Percentiles rank a stretch among this genome's conserved stretches.
These are phyloP conservation scores for Trametopsis cervina DNA, from an alignment of 768 basidiomycete species.

Conservation along the genomic window DNA sequence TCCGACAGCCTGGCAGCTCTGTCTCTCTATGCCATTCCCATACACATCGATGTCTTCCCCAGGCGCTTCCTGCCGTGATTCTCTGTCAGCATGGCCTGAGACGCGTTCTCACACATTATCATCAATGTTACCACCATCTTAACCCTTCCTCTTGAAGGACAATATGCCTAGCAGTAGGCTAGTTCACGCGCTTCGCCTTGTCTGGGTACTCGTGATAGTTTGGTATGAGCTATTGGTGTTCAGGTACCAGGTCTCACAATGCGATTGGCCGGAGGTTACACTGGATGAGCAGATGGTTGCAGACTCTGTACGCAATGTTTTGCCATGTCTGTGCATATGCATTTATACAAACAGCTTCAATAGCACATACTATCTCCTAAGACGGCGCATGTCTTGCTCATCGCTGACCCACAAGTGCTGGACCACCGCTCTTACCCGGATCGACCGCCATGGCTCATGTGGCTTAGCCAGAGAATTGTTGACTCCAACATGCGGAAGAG, in stretches of 20 bases:
- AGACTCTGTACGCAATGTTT: conserved; percentile 7
- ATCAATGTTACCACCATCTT: too few relatives aligned
- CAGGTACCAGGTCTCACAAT: conserved; percentile 35
- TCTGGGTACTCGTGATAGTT: conserved; percentile 58
- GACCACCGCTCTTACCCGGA: conserved; percentile 69
- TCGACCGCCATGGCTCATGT: conserved; percentile 45
- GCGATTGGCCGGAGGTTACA: conserved; percentile 55
- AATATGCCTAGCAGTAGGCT: conserved; percentile 12
- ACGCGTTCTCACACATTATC: too few relatives aligned
- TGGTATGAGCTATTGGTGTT: conserved; percentile 71
- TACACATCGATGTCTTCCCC: too few relatives aligned
- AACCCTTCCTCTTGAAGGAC: too few relatives aligned
- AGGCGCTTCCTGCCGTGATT: too few relatives aligned
- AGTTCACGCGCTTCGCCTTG: conserved; percentile 40
- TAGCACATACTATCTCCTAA: background rate
- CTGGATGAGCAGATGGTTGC: conserved; percentile 2
- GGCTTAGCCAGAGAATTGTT: conserved; percentile 56
- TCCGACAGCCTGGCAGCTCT: too few relatives aligned
- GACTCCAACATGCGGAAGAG: conserved; percentile 82
- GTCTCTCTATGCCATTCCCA: too few relatives aligned
- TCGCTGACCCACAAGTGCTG: conserved; percentile 86
- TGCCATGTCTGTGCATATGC: background rate
- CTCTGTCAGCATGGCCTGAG: too few relatives aligned
- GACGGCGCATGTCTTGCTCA: conserved; percentile 59
- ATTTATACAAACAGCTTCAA: background rate